These are phyloP conservation scores for Fusarium sp. DNA, from an alignment of 2,329 filamentous ascomycete genomes.

Conservation along the genomic window DNA sequence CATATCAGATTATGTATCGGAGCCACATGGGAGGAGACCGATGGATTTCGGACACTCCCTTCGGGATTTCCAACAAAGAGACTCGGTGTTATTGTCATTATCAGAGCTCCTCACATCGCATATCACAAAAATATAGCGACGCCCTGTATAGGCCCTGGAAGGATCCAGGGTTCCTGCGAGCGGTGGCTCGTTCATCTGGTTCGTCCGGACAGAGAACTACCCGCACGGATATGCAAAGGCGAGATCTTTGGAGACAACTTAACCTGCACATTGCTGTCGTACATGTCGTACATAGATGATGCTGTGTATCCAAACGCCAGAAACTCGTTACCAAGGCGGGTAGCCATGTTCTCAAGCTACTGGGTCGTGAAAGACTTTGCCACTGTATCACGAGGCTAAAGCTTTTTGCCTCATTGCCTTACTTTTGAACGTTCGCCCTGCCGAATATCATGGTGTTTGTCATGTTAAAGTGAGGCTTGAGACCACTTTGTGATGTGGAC, in stretches of 20 bases:
- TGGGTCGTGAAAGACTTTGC: slow-evolving; percentile 7
- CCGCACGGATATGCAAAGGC: slow-evolving; percentile 26
- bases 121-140: slow-evolving; percentile 42
- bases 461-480: slow-evolving; percentile 26
- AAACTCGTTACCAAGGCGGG: neutral
- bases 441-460: slow-evolving; percentile 19
- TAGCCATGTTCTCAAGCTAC: slow-evolving; percentile 7
- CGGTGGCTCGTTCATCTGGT: slow-evolving; percentile 24
- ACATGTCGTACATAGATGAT: slow-evolving; percentile 6
- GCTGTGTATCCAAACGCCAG: slow-evolving; percentile 14
- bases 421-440: slow-evolving; percentile 27
- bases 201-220: slow-evolving; percentile 22
- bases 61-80: slow-evolving; percentile 5
- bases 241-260: slow-evolving; percentile 13
- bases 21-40: slow-evolving; percentile 26
- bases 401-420: slow-evolving; percentile 20
- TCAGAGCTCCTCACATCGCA: slow-evolving; percentile 33
- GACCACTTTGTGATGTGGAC: slow-evolving; percentile 15
- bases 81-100: slow-evolving; percentile 8
- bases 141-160: slow-evolving; percentile 21
- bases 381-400: slow-evolving; percentile 21
- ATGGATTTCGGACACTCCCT: slow-evolving; percentile 45
- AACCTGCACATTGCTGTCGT: slow-evolving; percentile 8
- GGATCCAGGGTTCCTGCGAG: slow-evolving; percentile 20
- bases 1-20: neutral